Conservation (phyloP, 352 stramenopile species). For the Lagenidium sp. region DNA sequence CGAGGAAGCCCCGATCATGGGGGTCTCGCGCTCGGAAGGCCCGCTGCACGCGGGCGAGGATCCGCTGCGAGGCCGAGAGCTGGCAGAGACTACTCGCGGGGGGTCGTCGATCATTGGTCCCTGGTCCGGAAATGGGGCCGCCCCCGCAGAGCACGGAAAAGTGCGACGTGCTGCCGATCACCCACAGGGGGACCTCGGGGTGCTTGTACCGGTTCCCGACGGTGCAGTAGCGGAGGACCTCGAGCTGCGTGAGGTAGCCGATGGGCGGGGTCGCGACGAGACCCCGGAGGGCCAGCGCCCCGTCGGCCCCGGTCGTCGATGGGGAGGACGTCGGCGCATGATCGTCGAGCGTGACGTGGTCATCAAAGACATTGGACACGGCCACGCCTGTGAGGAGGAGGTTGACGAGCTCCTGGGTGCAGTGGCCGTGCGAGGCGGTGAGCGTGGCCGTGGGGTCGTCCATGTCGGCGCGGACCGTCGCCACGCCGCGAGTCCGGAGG, state of each 20-base stretch:
- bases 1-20: slow-evolving; percentile 86
- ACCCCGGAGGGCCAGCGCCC: slow-evolving; percentile 61
- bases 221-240: slow-evolving; percentile 86
- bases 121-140: too few relatives aligned
- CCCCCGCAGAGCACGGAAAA: slow-evolving; percentile 88
- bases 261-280: slow-evolving; percentile 37
- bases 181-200: slow-evolving; percentile 81
- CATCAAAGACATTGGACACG: slow-evolving; percentile 83
- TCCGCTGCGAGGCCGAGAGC: slow-evolving; percentile 52
- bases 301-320: too few relatives aligned
- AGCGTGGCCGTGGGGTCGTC: slow-evolving; percentile 49
- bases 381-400: slow-evolving; percentile 71
- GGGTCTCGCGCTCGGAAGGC: slow-evolving; percentile 86
- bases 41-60: slow-evolving; percentile 81
- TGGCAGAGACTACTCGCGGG: too few relatives aligned
- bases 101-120: too few relatives aligned
- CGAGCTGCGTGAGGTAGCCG: slow-evolving; percentile 87
- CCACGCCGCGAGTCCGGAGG: slow-evolving; percentile 44
- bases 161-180: slow-evolving; percentile 85
- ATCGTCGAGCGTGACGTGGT: slow-evolving; percentile 62
- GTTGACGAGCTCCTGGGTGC: slow-evolving; percentile 82
- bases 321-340: too few relatives aligned
- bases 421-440: slow-evolving; percentile 73
- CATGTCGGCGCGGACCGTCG: slow-evolving; percentile 52
- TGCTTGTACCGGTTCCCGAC: slow-evolving; percentile 89